Evolutionary conservation across 768 basidiomycete species (phyloP), one percentile per base, ranked within the genome.

Genomic region (Plicaturopsis crispa): DNA sequence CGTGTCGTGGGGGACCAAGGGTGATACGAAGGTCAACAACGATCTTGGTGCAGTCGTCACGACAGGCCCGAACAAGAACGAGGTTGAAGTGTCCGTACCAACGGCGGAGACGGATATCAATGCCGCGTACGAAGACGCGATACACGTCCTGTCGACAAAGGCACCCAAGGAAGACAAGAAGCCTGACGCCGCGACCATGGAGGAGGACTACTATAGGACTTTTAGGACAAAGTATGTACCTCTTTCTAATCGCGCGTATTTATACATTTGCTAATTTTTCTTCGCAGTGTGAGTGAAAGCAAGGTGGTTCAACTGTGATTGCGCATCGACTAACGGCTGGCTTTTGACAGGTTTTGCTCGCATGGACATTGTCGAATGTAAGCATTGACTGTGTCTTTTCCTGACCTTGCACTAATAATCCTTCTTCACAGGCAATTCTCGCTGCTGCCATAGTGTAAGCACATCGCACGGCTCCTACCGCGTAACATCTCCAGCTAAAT

Each of bases 1-100:
- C 42, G 82, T 93, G 7, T 90, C 87, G 4, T 93, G 92, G 92
- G 91, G 92, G 24, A 98, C 89, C 4, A 98, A 94, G 55, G 94
- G 88, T 23, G 89, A 87, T 60, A 92, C 91, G 67, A 92, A 81
- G 52, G 73, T 84, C 31, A 71, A 68, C 38, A 83, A 82, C 18
- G 88, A 93, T 48, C 77, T 98, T 5, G 96, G 94, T 32, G 81
- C 81, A 4, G n/a, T n/a, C n/a, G 85, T 93, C 45, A 72, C 72
- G 35, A 68, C 68, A 1, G 65, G 68, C 24, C 72, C 73, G 41
- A 75, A 81, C 42, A 80, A 80, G 52, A 84, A 84, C 48, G 82
- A 87, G 52, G 93, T 93, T 7, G 89, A 93, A 42, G 88, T 90
- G 6, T 70, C 72, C 6, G 73, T 96, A 0, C 92, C 92, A 2